A percentile compares a stretch with the other conserved stretches of the same genome.
phyloP scores from a whole-genome alignment of 2,329 filamentous ascomycete genomes.

The Clarireedia monteithiana region DNA sequence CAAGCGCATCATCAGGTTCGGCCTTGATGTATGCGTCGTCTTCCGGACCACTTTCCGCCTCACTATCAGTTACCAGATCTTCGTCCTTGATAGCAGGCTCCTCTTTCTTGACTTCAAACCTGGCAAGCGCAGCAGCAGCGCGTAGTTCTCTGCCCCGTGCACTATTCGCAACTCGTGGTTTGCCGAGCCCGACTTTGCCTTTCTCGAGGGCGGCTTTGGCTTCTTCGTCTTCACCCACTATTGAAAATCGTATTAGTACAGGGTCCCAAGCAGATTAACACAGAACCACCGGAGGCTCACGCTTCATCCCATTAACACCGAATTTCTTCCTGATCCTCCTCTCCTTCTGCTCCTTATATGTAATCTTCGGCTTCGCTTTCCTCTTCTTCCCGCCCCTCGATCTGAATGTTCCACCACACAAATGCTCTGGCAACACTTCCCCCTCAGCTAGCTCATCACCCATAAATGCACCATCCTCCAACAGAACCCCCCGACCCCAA shows the following conservation, averaged over 20 bases:
- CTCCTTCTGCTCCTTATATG: conserved; percentile 37
- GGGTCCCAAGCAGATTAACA: background rate
- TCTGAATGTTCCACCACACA: conserved; percentile 76
- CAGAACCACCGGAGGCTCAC: background rate
- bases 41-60: conserved; percentile 37
- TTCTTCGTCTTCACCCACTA: conserved; percentile 50
- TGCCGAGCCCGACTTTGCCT: conserved; percentile 43
- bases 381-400: conserved; percentile 45
- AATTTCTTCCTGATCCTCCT: conserved; percentile 52
- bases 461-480: conserved; percentile 55
- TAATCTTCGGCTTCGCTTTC: conserved; percentile 37
- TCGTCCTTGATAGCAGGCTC: conserved; percentile 31
- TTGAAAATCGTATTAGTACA: background rate
- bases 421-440: conserved; percentile 57
- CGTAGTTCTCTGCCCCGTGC: conserved; percentile 51
- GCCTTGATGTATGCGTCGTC: conserved; percentile 38
- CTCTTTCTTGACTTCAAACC: conserved; percentile 41
- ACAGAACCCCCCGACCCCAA: conserved; percentile 64
- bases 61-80: conserved; percentile 36
- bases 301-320: conserved; percentile 34
- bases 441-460: conserved; percentile 42
- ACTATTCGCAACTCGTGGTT: conserved; percentile 53
- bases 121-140: conserved; percentile 51
- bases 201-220: conserved; percentile 32
- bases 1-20: conserved; percentile 46